Evolutionary conservation across 139 green algal species (phyloP).

Genomic region (Parachlorella kessleri): DNA sequence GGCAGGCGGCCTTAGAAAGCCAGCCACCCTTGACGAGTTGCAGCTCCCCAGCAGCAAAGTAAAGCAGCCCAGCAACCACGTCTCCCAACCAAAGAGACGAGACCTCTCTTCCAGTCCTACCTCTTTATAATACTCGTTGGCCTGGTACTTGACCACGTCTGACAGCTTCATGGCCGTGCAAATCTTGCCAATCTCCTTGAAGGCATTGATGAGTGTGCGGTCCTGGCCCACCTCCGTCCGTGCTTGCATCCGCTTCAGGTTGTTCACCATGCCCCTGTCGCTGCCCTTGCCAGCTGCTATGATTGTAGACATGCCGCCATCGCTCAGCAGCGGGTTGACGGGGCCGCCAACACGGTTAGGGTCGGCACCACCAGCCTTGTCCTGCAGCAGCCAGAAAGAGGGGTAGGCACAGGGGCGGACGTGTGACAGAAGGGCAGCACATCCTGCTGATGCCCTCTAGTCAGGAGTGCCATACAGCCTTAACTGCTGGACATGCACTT

Average conservation of each 20-base stretch:
- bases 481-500: too few species aligned
- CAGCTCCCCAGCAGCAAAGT: too few species aligned
- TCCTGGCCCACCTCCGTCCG: constrained; percentile 39
- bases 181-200: constrained; percentile 55
- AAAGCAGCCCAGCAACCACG: too few species aligned
- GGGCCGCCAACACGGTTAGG: constrained; percentile 86
- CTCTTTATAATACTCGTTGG: constrained; percentile 70
- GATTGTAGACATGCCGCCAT: constrained; percentile 82
- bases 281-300: constrained; percentile 60
- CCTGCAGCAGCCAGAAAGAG: constrained; percentile 39
- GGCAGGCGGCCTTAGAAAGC: too few species aligned
- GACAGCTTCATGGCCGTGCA: constrained; percentile 63
- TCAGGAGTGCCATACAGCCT: too few species aligned
- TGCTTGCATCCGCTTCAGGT: constrained; percentile 6
- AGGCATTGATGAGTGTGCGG: constrained; percentile 44
- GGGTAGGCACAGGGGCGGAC: neutral
- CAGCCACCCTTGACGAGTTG: too few species aligned
- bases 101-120: too few species aligned
- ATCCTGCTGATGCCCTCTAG: too few species aligned
- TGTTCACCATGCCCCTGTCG: constrained; percentile 27
- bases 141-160: constrained; percentile 65
- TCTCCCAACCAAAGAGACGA: too few species aligned
- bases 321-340: constrained; percentile 79
- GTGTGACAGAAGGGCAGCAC: too few species aligned
- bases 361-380: constrained; percentile 72